Evolutionary conservation across 2,329 filamentous ascomycete genomes (phyloP).

Genomic region (Aureobasidium sp.): DNA sequence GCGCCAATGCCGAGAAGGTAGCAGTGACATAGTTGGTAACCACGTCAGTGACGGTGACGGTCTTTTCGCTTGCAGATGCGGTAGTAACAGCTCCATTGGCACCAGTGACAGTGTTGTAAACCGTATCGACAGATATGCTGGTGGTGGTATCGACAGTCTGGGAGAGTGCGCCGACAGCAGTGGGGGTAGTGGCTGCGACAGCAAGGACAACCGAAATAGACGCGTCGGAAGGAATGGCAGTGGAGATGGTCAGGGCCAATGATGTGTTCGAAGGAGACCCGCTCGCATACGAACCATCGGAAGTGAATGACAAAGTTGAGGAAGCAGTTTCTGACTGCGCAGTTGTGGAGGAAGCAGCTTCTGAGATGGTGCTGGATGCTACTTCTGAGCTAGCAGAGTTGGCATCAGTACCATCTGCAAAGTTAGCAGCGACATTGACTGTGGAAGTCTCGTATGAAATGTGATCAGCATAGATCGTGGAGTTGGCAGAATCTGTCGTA

Average conservation of each 20-base stretch:
- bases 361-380: background rate
- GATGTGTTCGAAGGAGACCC: conserved; percentile 5
- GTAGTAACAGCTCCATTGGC: conserved; percentile 8
- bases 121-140: conserved; percentile 12
- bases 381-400: background rate
- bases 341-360: background rate
- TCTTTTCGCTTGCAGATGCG: conserved; percentile 11
- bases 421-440: conserved; percentile 3
- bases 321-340: background rate
- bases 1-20: conserved; percentile 10
- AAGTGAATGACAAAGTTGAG: conserved; percentile 1
- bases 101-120: conserved; percentile 11
- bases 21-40: conserved; percentile 11
- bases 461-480: conserved; percentile 7
- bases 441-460: conserved; percentile 5
- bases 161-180: conserved; percentile 9
- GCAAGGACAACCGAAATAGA: background rate
- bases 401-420: conserved; percentile 6
- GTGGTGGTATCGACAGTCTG: conserved; percentile 12
- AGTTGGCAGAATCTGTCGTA: background rate
- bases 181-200: background rate
- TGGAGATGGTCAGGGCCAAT: background rate
- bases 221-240: background rate
- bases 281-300: conserved; percentile 4
- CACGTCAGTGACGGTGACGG: conserved; percentile 10